phyloP scores from a whole-genome alignment of 345 rosid genomes.

The Zanthoxylum bungeanum region DNA sequence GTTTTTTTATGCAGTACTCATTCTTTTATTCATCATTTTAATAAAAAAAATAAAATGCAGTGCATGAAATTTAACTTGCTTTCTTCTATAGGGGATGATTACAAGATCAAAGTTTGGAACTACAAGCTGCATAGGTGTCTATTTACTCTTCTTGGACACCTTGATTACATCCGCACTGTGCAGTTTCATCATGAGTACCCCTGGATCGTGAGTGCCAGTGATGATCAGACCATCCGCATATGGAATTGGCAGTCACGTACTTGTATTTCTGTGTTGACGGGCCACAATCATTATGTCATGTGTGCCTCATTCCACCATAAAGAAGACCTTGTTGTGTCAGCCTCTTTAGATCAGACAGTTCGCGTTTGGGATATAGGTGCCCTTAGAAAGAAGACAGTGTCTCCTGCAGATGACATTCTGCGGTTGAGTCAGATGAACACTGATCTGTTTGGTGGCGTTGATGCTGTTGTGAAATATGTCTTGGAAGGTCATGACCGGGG shows the following conservation, averaged over 20 bases:
- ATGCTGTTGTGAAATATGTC: too few species aligned
- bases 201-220: too few species aligned
- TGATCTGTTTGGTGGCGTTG: too few species aligned
- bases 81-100: slow-evolving; percentile 76
- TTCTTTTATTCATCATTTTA: not conserved
- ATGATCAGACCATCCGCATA: too few species aligned
- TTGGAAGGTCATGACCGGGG: too few species aligned
- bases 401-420: too few species aligned
- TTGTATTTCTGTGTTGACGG: slow-evolving; percentile 89
- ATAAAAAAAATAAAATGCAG: not conserved
- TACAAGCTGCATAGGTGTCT: slow-evolving; percentile 85
- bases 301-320: slow-evolving; percentile 96
- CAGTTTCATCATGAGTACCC: too few species aligned
- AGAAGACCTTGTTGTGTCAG: slow-evolving; percentile 95
- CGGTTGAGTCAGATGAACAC: too few species aligned
- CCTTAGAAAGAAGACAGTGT: too few species aligned
- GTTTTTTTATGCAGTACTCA: not conserved
- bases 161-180: slow-evolving; percentile 93
- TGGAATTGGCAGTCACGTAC: slow-evolving; percentile 99
- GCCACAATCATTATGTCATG: slow-evolving; percentile 98
- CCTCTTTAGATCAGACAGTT: slow-evolving; percentile 94
- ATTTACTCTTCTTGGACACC: slow-evolving; percentile 97
- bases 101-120: too few species aligned
- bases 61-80: slow-evolving; percentile 4
- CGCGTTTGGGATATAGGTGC: too few species aligned